A percentile compares a stretch with the other conserved stretches of the same genome.
phyloP scores from a whole-genome alignment of 257 asterid species.

The Voacanga thouarsii region DNA sequence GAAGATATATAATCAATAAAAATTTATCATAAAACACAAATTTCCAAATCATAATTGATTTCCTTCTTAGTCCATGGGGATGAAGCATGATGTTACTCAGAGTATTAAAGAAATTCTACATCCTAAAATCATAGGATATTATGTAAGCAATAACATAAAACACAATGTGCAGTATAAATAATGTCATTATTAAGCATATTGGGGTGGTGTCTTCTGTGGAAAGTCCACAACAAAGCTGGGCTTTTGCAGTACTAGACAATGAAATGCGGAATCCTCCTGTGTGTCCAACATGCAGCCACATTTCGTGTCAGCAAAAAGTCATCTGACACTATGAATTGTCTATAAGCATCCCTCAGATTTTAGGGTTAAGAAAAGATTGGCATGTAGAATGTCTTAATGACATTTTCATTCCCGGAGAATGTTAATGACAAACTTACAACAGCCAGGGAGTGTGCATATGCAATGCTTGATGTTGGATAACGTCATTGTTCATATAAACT shows the following conservation, averaged over 20 bases:
- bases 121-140: background rate
- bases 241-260: no score
- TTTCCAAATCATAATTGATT: no score
- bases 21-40: no score
- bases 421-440: background rate
- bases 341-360: background rate
- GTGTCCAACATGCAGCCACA: background rate
- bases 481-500: background rate
- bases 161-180: no score
- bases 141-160: no score
- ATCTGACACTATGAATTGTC: background rate
- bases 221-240: no score
- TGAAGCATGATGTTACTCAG: background rate
- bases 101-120: background rate
- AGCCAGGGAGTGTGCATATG: background rate
- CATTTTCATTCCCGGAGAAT: background rate
- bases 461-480: background rate
- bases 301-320: background rate
- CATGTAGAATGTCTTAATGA: background rate
- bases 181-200: no score
- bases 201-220: no score
- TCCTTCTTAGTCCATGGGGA: background rate
- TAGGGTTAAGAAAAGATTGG: background rate
- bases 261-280: background rate
- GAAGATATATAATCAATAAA: background rate